These are phyloP conservation scores for Eucalyptus decipiens DNA, from an alignment of 345 rosid genomes.

Conservation along the genomic window DNA sequence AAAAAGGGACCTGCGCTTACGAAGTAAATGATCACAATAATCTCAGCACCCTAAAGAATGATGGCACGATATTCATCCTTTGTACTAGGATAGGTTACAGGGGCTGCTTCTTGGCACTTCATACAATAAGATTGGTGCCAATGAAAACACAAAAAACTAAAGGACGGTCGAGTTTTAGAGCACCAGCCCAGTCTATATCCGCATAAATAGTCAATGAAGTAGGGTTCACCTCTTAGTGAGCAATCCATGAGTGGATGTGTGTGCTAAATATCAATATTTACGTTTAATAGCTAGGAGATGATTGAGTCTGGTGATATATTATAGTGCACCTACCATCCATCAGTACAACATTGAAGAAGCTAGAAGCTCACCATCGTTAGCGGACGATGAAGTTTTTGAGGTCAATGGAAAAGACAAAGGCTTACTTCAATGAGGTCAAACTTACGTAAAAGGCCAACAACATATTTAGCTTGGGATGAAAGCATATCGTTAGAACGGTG, in stretches of 20 bases:
- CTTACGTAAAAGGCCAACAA: background rate
- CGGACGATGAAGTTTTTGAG: background rate
- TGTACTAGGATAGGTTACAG: background rate
- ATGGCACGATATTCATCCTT: background rate
- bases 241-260: background rate
- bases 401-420: background rate
- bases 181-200: background rate
- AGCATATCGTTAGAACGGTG: accelerated
- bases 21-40: background rate
- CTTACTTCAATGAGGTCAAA: background rate
- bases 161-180: accelerated
- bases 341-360: background rate
- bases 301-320: too few species aligned
- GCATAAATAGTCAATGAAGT: background rate
- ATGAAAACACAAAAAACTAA: background rate
- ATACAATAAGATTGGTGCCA: background rate
- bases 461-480: background rate
- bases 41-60: too few species aligned
- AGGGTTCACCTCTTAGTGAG: background rate
- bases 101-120: background rate
- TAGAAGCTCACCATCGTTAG: background rate
- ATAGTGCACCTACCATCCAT: background rate
- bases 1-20: background rate
- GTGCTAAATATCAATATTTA: too few species aligned
- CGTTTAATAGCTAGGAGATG: too few species aligned